These are phyloP conservation scores for Cyclotella atomus DNA, from an alignment of 108 stramenopile species.

Conservation along the genomic window DNA sequence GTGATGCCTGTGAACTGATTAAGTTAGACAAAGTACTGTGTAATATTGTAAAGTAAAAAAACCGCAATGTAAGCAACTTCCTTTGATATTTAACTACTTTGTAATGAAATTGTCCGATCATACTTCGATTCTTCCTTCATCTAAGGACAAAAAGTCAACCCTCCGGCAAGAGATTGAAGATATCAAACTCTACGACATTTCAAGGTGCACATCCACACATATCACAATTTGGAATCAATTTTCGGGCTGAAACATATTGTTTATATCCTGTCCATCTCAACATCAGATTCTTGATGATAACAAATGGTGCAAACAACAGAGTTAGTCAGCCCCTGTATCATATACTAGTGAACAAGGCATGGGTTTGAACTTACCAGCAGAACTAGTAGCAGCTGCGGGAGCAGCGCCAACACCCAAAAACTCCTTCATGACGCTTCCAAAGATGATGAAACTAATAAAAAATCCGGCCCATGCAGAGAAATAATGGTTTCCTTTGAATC, in stretches of 20 bases:
- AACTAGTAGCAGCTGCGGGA: background rate
- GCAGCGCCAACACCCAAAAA: conserved; percentile 39
- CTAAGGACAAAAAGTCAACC: no score
- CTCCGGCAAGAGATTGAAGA: no score
- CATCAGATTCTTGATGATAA: conserved; percentile 11
- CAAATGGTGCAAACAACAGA: background rate
- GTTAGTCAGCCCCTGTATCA: background rate
- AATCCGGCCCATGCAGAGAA: conserved; percentile 53
- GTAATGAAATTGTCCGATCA: no score
- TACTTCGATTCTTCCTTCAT: no score
- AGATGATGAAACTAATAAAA: conserved; percentile 42
- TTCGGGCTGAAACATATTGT: no score
- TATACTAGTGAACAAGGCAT: background rate
- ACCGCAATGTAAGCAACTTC: no score
- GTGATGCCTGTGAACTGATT: no score
- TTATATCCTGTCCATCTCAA: conserved; percentile 39
- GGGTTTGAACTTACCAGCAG: conserved; percentile 14
- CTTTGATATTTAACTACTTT: no score
- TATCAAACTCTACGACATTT: no score
- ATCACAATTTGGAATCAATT: background rate
- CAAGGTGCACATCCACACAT: background rate
- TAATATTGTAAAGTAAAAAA: no score
- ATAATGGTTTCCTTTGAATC: conserved; percentile 52
- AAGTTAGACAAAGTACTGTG: no score
- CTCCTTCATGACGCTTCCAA: conserved; percentile 55